phyloP scores from a whole-genome alignment of 2,329 filamentous ascomycete species.

The Parascedosporium putredinis region DNA sequence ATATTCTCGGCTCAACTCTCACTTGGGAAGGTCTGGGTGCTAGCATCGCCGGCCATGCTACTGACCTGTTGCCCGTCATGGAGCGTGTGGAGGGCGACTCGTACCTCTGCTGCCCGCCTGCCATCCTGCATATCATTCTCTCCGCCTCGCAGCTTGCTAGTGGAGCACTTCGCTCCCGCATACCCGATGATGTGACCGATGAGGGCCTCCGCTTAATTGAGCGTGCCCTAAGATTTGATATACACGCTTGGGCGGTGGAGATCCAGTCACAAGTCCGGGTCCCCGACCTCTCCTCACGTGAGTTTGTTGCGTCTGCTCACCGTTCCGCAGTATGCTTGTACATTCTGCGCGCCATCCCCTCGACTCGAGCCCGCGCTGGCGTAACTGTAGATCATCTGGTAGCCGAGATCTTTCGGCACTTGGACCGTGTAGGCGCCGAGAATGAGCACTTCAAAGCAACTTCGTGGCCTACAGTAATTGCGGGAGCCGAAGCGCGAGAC shows the following conservation, averaged over 20 bases:
- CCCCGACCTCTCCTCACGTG: conserved; percentile 30
- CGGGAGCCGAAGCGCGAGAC: conserved; percentile 42
- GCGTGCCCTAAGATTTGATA: conserved; percentile 30
- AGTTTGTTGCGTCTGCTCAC: conserved; percentile 34
- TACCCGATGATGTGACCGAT: conserved; percentile 22
- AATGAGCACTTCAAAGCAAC: conserved; percentile 49
- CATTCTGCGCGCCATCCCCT: conserved; percentile 31
- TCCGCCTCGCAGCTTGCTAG: conserved; percentile 32
- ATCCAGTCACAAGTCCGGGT: conserved; percentile 25
- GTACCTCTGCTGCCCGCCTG: conserved; percentile 31
- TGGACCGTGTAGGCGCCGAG: conserved; percentile 34
- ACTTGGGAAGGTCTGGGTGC: conserved; percentile 25
- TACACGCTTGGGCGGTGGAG: conserved; percentile 29
- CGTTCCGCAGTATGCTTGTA: conserved; percentile 37
- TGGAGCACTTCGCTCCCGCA: conserved; percentile 22
- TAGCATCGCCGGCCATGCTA: conserved; percentile 27
- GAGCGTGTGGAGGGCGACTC: conserved; percentile 30
- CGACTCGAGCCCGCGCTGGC: conserved; percentile 23
- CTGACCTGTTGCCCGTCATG: conserved; percentile 28
- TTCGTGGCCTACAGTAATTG: conserved; percentile 49
- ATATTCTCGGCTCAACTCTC: conserved; percentile 28
- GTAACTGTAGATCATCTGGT: conserved; percentile 35
- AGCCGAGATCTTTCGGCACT: conserved; percentile 37
- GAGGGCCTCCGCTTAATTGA: conserved; percentile 28
- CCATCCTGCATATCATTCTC: conserved; percentile 34